Conservation (phyloP, 306 rosid species). For the Trichosanthes cucumerina region DNA sequence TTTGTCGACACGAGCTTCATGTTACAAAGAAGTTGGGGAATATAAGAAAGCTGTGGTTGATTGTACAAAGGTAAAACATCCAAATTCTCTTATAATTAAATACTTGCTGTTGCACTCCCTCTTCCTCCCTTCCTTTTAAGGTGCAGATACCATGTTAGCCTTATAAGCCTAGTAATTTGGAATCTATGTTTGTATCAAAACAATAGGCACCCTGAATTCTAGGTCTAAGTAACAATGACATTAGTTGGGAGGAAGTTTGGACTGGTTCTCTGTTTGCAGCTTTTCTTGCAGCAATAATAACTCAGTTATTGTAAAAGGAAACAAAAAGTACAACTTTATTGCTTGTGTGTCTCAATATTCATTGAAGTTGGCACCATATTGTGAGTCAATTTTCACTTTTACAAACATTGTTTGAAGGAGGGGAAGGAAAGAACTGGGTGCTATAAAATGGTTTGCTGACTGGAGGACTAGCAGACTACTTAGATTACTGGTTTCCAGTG, state of each 20-base stretch:
- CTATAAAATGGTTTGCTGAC: neutral
- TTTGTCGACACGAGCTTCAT: slow-evolving; percentile 85
- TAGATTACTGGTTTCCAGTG: neutral
- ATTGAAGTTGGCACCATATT: neutral
- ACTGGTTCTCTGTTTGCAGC: neutral
- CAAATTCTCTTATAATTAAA: neutral
- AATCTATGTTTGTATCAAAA: neutral
- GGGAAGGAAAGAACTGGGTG: neutral
- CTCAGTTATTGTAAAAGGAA: neutral
- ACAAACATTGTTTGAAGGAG: neutral
- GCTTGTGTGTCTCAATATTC: neutral
- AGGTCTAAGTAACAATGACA: neutral
- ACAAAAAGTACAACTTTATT: neutral
- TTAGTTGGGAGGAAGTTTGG: neutral
- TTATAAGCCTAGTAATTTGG: neutral
- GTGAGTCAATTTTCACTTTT: neutral
- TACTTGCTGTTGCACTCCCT: neutral
- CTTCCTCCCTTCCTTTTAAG: neutral
- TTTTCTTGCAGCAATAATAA: neutral
- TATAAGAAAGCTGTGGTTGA: slow-evolving; percentile 97
- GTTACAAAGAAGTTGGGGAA: slow-evolving; percentile 98
- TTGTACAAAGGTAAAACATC: slow-evolving; percentile 65
- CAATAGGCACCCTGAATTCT: neutral
- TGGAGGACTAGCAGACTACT: neutral
- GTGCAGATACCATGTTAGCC: neutral